Percentiles rank a stretch among this genome's conserved stretches.
These are phyloP conservation scores for Cymbidium sinense DNA, from an alignment of 106 monocot species.

Conservation along the genomic window DNA sequence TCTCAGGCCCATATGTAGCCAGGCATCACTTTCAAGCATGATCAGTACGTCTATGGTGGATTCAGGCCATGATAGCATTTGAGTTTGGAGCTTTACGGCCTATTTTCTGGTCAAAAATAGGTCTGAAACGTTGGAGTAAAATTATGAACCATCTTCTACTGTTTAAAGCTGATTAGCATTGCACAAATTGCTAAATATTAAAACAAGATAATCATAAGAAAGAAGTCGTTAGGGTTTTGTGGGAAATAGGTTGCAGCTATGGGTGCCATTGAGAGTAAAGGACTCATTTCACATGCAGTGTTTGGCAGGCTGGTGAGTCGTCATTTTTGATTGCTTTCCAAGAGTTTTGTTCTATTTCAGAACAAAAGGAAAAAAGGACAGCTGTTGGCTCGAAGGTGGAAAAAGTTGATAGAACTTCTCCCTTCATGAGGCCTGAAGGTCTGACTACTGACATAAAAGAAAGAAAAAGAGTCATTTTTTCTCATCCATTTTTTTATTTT, in stretches of 20 bases:
- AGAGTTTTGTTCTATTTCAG: no score
- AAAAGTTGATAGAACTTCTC: no score
- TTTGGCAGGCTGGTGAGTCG: no score
- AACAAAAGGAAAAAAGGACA: no score
- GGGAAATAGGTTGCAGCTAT: background rate
- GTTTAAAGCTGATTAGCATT: background rate
- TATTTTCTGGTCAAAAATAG: background rate
- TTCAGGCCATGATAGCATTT: background rate
- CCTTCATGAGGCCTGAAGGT: no score
- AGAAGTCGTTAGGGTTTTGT: background rate
- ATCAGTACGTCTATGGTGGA: background rate
- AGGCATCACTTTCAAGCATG: background rate
- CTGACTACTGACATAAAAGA: no score
- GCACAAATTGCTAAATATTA: background rate
- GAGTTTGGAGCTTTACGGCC: background rate
- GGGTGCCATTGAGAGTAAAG: background rate
- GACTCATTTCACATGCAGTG: no score
- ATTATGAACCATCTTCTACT: background rate
- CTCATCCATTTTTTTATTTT: no score
- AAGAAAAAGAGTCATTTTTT: no score
- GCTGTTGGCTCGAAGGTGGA: no score
- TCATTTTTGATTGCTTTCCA: no score
- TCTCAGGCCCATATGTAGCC: background rate
- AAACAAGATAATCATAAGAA: background rate
- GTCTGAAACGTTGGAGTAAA: background rate